Evolutionary conservation across 148 eudicot genomes (phyloP), one percentile per base, ranked within the genome.

Genomic region (Fagopyrum homotropicum): DNA sequence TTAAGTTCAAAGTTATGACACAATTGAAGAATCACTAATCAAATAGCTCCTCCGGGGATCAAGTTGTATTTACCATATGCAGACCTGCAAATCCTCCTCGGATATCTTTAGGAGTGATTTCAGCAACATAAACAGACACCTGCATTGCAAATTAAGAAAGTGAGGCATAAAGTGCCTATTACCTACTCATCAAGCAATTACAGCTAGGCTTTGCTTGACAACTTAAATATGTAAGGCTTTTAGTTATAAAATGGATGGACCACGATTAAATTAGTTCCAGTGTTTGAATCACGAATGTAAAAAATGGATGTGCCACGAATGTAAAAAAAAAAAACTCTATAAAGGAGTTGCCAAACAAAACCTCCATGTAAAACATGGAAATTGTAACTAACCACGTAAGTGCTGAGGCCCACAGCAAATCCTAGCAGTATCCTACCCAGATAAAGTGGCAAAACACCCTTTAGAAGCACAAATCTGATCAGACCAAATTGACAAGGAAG

Each of bases 341-440:
- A 30, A 30, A 30, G 35, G 35, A 30, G 35, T 2, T 30, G 35
- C 35, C 35, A 30, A 30, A 30, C 35, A 30, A 30, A 30, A n/a
- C n/a, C n/a, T n/a, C n/a, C n/a, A 30, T 17, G 26, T 4, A 68
- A 73, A 60, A 29, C 5, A 49, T 6, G 45, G 40, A 64, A 77
- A 35, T 30, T 26, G 4, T n/a, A 4, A 52, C 83, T 79, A 75
- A 84, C 87, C 79, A 51, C 81, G 72, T 73, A 84, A 56, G 26
- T 12, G 44, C 14, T 2, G 51, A 84, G 29, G 46, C 81, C 48
- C 17, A 69, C 3, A 15, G 79, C 49, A 29, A 75, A 75, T 26
- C 87, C 87, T 77, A 84, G 9, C 77, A 80, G 54, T 19, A 75
- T 52, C 73, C 87, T 69, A 63, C 83, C 87, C 50, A 80, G 8